A percentile compares a stretch with the other conserved stretches of the same genome.
Conservation (phyloP, 2,329 filamentous ascomycete species). For the Alternaria incomplexa region DNA sequence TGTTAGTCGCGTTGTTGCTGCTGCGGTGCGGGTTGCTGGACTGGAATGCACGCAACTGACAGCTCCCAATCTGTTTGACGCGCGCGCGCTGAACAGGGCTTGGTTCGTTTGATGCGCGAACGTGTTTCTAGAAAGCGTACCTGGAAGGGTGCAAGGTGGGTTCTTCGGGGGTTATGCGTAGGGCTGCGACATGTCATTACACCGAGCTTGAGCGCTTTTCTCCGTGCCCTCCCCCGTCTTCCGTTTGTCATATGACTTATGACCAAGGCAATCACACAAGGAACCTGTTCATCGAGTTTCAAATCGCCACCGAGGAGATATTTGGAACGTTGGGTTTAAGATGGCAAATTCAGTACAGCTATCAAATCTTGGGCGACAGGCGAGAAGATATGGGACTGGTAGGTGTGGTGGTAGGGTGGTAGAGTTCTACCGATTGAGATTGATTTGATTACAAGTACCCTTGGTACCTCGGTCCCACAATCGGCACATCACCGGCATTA, state of each 20-base stretch:
- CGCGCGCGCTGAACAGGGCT: background rate
- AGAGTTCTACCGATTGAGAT: background rate
- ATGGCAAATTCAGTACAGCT: background rate
- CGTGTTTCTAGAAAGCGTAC: constrained; percentile 9
- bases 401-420: background rate
- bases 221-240: background rate
- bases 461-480: background rate
- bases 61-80: background rate
- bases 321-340: background rate
- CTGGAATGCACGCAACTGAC: background rate
- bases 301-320: background rate
- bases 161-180: background rate
- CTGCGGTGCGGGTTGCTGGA: background rate
- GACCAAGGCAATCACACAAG: background rate
- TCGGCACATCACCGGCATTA: constrained; percentile 2
- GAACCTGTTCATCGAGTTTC: background rate
- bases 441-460: background rate
- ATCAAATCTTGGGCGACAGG: background rate
- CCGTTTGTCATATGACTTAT: background rate
- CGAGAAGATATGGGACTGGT: background rate
- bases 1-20: background rate
- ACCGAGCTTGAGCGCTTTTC: background rate
- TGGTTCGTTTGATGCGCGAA: constrained; percentile 6
- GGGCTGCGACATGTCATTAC: constrained; percentile 1
- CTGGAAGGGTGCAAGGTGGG: background rate